Base-by-base conservation (phyloP, 1,284 basidiomycete species). In the Puccinia novopanici region DNA sequence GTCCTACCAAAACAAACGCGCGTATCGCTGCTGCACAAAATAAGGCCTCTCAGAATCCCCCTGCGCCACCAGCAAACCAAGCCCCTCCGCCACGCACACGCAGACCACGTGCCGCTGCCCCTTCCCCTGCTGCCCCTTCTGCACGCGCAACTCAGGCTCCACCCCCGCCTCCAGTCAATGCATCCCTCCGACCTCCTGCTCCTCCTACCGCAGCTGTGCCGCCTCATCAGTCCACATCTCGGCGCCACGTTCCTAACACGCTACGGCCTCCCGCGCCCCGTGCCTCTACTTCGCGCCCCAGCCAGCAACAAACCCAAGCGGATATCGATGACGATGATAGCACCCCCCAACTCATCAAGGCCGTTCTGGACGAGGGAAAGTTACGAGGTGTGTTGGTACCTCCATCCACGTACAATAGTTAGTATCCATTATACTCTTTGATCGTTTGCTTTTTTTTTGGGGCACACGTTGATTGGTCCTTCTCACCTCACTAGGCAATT, bases 1-100 rank as follows among this genome's bases (percentile, higher is more conserved):
- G 63, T 42, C 42, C 63, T 27, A 67, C 63, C 42, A 67, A 67
- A 67, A 67, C 63, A 3, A 67, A 67, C 19, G 42, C 63, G 40
- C 63, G 63, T 27, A 45, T 67, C 42, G 24, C 40, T 48, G 63
- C 61, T 34, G 61, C 63, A 27, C 40, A 48, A 34, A 67, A 45
- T 2, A 67, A 67, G 13, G 42, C 42, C n/a, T 1, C 63, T 27
- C 63, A 45, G 10, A 13, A 34, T 4, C 61, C 15, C 34, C 17
- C 42, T 15, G 17, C 63, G 9, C 42, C 42, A 5, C 37, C 63
- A n/a, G 22, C 63, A 12, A 37, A 37, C 9, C 2, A n/a, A 63
- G 37, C 37, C n/a, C 22, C 63, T 40, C 63, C n/a, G 9, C 42
- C 42, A 13, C 63, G 63, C 6, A 42, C 63, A 3, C 61, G 22